Evolutionary conservation across 78 protist genomes (phyloP), one percentile per base, ranked within the genome.

Genomic region (Chrysochromulina tobinii): DNA sequence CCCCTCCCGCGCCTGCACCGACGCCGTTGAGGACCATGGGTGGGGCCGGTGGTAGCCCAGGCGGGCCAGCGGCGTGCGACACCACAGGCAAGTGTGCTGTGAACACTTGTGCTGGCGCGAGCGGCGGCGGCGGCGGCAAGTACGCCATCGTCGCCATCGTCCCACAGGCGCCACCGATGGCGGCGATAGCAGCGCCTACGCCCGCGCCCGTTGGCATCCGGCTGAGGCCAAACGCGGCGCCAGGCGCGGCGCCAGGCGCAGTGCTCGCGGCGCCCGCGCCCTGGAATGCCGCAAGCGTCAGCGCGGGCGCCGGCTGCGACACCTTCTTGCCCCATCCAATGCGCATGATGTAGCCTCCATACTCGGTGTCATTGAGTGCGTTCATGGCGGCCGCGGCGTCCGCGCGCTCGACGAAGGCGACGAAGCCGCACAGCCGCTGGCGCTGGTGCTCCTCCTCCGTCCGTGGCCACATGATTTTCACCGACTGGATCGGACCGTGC

Each of bases 271-370:
- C 15, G 72, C 25, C 15, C n/a, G 72, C 8, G 72, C 27, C 83
- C 21, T 75, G 83, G 59, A 75, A 11, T 11, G 58, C 3, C 27
- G 83, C 83, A 23, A 75, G 83, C 21, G 83, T 75, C 27, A 75
- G 1, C 12, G 83, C 57, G 20, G 12, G 83, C 54, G 83, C 4
- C n/a, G 83, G 83, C 83, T 18, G 2, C n/a, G 83, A 4, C 21
- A 75, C 83, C 50, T 61, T 57, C 83, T 87, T 87, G 69, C 90
- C 83, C 90, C 90, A 87, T 6, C 90, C 90, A 25, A 87, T 48
- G 69, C 77, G 51, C 84, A 87, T 67, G 58, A 54, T 21, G 69
- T 25, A 50, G 8, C 57, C 90, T 0, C 1, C 1, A 1, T 57
- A 68, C 69, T 58, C 69, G 23, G 68, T 38, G 50, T 58, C 88